Conservation (phyloP, 305 asterid species). For the Fraxinus sp. region DNA sequence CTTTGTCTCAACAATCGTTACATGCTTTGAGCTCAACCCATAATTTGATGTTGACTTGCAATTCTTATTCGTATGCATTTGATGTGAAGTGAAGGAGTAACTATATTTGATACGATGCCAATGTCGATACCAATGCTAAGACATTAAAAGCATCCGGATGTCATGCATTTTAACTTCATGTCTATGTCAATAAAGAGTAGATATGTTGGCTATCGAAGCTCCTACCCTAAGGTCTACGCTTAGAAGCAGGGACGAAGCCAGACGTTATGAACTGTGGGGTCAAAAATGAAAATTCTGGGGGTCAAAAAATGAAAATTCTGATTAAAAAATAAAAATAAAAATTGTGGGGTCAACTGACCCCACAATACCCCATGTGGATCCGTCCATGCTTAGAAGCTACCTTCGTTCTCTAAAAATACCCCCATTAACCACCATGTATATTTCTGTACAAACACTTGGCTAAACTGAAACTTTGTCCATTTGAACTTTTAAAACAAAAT, state of each 20-base stretch:
- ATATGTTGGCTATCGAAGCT: neutral
- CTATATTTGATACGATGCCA: neutral
- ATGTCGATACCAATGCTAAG: neutral
- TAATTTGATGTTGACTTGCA: neutral
- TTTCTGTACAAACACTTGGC: neutral
- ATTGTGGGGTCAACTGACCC: too few species aligned
- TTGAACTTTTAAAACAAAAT: neutral
- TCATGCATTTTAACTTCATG: neutral
- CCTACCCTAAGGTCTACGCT: neutral
- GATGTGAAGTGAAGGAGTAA: neutral
- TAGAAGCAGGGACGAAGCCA: too few species aligned
- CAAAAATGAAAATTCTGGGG: too few species aligned
- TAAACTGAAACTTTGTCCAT: neutral
- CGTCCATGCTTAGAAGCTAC: neutral
- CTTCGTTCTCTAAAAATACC: neutral
- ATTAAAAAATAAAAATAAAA: too few species aligned
- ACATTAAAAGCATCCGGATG: neutral
- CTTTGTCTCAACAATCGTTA: neutral
- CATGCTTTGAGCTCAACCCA: neutral
- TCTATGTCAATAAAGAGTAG: neutral
- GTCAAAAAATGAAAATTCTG: too few species aligned
- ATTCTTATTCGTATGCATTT: neutral
- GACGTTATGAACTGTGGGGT: too few species aligned
- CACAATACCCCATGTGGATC: too few species aligned
- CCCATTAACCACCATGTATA: neutral